Conservation (phyloP, 257 asterid genomes). For the Solanum piurae region DNA sequence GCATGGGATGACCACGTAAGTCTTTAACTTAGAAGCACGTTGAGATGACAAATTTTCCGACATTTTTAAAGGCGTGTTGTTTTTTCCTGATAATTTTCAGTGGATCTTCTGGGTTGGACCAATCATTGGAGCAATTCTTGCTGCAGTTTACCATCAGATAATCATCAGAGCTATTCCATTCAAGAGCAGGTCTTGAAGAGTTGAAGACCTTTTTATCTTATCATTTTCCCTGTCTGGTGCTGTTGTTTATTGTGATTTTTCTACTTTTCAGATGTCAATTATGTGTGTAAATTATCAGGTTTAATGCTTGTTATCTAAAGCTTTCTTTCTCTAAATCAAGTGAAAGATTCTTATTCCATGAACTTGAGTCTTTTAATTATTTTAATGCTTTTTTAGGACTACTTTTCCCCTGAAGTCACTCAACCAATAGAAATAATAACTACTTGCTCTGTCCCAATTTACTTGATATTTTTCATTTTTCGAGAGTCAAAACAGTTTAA, state of each 20-base stretch:
- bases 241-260: neutral
- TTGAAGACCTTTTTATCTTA: neutral
- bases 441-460: too few species aligned
- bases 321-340: neutral
- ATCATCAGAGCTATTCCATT: constrained; percentile 58
- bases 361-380: neutral
- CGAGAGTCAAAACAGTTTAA: too few species aligned
- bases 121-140: constrained; percentile 54
- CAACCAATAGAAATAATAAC: neutral
- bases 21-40: neutral
- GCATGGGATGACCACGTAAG: constrained; percentile 48
- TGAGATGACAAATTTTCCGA: neutral
- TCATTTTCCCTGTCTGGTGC: neutral
- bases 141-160: constrained; percentile 51
- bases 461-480: too few species aligned
- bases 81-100: neutral
- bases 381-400: neutral
- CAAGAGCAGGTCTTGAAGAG: constrained; percentile 21
- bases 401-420: neutral
- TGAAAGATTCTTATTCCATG: neutral
- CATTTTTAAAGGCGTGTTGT: neutral
- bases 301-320: neutral
- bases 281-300: neutral
- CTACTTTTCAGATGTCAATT: neutral
- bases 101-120: constrained; percentile 64